Evolutionary conservation across 352 stramenopile genomes (phyloP), one percentile per base, ranked within the genome.

Genomic region (Phytophthora cactorum): DNA sequence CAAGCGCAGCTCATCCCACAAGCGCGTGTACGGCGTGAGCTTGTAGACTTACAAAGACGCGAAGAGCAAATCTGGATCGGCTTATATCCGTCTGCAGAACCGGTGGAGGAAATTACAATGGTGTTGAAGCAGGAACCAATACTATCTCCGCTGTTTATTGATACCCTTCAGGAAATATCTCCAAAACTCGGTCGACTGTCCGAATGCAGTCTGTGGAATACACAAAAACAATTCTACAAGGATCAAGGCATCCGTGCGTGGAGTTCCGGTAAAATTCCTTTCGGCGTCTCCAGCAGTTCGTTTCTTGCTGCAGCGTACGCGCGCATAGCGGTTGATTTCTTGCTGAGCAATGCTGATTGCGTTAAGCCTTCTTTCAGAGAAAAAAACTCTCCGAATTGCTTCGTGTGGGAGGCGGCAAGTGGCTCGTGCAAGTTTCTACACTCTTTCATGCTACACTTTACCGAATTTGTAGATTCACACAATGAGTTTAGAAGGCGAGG

Each of bases 401-500:
- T 84, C 56, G 84, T 95, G n/a, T 92, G 84, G 81, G 87, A 95
- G 54, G 85, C 85, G 39, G 87, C 85, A 3, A 93, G 87, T 47
- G 87, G 85, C 3, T 93, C 85, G 11, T 95, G 87, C 70, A 95
- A 95, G 59, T 91, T 95, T 46, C 70, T 92, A 11, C 79, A 91
- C 52, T 61, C 81, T 0, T 93, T 95, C 44, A 50, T 93, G 58
- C 57, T 85, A 31, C 82, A 92, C 46, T 92, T 95, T 25, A 82
- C 76, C 34, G 64, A 74, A 1, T 49, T 92, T 4, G 57, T 90
- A 10, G 52, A 53, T 5, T 41, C 43, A 29, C 15, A 71, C 14
- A 52, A 60, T 9, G 70, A 66, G 14, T 75, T 86, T 49, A 53
- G 71, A 38, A 53, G 57, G 0, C 64, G 68, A 17, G 66, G 66